These are phyloP conservation scores for Talaromyces albobiverticillius DNA, from an alignment of 2,329 filamentous ascomycete genomes.

Conservation along the genomic window DNA sequence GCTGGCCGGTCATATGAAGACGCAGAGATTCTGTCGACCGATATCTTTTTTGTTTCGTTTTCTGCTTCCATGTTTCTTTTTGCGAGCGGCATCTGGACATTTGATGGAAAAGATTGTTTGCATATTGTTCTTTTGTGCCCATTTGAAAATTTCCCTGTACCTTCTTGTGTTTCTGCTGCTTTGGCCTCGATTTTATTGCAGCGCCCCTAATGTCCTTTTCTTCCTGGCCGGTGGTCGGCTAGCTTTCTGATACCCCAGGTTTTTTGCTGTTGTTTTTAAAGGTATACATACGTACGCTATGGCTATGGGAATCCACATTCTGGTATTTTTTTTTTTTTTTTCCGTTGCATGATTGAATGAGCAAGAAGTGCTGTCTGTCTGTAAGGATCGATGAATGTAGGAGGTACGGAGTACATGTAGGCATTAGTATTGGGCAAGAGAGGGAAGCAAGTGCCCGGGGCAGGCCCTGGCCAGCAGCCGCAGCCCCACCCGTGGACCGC, in stretches of 20 bases:
- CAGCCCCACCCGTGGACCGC: no score
- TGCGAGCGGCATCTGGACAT: slow-evolving; percentile 1
- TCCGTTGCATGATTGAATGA: no score
- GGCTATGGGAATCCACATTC: background rate
- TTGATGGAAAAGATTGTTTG: slow-evolving; percentile 1
- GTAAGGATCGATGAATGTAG: background rate
- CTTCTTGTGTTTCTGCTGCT: background rate
- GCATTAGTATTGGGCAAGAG: no score
- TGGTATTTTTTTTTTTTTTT: no score
- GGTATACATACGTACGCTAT: background rate
- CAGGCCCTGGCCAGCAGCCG: no score
- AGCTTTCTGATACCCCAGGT: slow-evolving; percentile 16
- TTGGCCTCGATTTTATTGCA: background rate
- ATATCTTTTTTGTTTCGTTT: no score
- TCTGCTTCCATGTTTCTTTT: background rate
- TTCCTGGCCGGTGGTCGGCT: slow-evolving; percentile 11
- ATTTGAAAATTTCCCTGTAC: background rate
- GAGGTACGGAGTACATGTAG: no score
- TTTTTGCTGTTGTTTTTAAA: background rate
- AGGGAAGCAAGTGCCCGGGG: no score
- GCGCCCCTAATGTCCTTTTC: background rate
- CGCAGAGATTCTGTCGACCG: no score
- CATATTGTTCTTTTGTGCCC: slow-evolving; percentile 2
- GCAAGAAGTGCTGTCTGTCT: background rate
- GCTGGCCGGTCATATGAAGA: no score